A percentile compares a stretch with the other conserved stretches of the same genome.
Evolutionary conservation across 2,329 filamentous ascomycete species (phyloP).

Genomic region (Penicillium concentricum): DNA sequence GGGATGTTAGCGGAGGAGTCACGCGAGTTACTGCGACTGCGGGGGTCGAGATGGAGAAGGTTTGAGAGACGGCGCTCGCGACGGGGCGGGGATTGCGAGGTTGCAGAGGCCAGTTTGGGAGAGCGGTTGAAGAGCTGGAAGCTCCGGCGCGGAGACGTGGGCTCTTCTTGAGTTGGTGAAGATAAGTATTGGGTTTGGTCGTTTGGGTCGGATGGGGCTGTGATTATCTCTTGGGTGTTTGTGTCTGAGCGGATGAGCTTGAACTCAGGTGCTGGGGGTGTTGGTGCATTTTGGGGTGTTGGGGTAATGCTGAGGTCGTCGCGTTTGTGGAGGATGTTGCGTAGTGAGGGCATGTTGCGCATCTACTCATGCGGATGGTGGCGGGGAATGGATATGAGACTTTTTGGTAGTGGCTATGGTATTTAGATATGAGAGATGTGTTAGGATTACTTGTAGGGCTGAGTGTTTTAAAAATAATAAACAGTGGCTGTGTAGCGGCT

Average conservation of each 20-base stretch:
- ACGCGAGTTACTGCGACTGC: conserved; percentile 33
- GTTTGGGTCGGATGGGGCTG: conserved; percentile 57
- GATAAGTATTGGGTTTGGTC: conserved; percentile 25
- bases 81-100: conserved; percentile 27
- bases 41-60: conserved; percentile 36
- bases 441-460: not conserved
- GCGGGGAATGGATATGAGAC: not conserved
- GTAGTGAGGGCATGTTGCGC: conserved; percentile 54
- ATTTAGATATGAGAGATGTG: not conserved
- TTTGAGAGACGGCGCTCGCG: conserved; percentile 36
- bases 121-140: conserved; percentile 35
- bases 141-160: conserved; percentile 35
- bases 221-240: conserved; percentile 72
- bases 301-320: conserved; percentile 48
- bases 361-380: not conserved
- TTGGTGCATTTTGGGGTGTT: conserved; percentile 46
- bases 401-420: not conserved
- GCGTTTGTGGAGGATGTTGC: conserved; percentile 63
- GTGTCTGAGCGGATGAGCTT: conserved; percentile 85
- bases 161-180: conserved; percentile 13
- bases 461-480: not conserved
- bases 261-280: conserved; percentile 62
- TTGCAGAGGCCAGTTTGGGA: conserved; percentile 26
- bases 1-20: conserved; percentile 68
- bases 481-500: not conserved